Evolutionary conservation across 768 basidiomycete genomes (phyloP).

Genomic region (Daedaleopsis sinensis): DNA sequence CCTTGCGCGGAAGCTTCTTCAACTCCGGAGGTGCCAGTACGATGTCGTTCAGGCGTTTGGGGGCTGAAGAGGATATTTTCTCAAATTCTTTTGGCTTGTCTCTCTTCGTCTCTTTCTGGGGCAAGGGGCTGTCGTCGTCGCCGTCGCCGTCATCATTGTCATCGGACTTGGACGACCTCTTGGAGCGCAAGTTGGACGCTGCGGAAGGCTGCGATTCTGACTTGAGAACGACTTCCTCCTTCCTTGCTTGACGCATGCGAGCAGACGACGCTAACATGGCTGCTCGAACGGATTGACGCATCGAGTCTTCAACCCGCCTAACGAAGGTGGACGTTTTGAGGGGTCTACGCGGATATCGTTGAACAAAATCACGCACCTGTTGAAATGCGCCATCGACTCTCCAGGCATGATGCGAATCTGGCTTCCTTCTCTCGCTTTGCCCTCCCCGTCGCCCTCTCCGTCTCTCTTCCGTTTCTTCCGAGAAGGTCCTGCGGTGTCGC

Average conservation of each 20-base stretch:
- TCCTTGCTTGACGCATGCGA: slow-evolving; percentile 47
- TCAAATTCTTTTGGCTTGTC: slow-evolving; percentile 50
- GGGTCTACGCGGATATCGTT: not conserved
- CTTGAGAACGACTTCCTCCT: slow-evolving; percentile 33
- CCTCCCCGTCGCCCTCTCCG: not conserved
- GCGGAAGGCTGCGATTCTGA: slow-evolving; percentile 12
- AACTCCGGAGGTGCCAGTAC: slow-evolving; percentile 69
- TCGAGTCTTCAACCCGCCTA: slow-evolving; percentile 75
- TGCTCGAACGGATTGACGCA: slow-evolving; percentile 64
- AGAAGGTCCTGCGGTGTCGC: slow-evolving; percentile 16
- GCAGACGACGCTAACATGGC: slow-evolving; percentile 63
- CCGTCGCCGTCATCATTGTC: not conserved
- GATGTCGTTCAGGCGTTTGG: slow-evolving; percentile 72
- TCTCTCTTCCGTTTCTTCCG: slow-evolving; percentile 34
- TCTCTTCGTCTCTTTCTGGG: slow-evolving; percentile 3
- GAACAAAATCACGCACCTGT: slow-evolving; percentile 52
- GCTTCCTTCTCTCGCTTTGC: slow-evolving; percentile 4
- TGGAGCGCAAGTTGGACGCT: not conserved
- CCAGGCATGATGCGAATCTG: slow-evolving; percentile 57
- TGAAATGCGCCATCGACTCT: slow-evolving; percentile 78
- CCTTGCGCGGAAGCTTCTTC: slow-evolving; percentile 56
- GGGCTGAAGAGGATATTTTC: slow-evolving; percentile 52
- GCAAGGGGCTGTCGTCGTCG: too few relatives aligned
- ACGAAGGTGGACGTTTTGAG: slow-evolving; percentile 4
- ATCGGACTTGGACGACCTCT: slow-evolving; percentile 7